Base-by-base conservation (phyloP, 1,139 yeast genomes). In the Suhomyces atakaporum region DNA sequence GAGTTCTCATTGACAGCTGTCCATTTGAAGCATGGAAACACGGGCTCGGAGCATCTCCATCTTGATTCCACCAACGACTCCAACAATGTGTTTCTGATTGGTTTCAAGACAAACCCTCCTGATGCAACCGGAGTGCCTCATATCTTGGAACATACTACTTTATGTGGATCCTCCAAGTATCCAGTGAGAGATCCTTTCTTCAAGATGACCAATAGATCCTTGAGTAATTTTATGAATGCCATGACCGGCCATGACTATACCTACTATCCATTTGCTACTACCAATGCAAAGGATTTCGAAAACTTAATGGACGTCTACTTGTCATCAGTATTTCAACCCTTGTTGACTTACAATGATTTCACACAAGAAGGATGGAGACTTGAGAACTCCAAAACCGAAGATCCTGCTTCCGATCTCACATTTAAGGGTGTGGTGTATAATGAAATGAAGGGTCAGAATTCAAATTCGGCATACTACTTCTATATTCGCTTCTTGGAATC, bases 161-260 rank as follows among this genome's bases (percentile, higher is more conserved):
- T 92, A 25, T 92, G 98, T 65, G 99, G 98, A 3, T 87, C 96
- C 1, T 69, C 75, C 41, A 85, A 84, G 56, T 92, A 78, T 58
- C 97, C 97, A 0, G 97, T 92, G 2, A 73, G 97, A 49, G 98
- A 92, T 61, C 98, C 99, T 3, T 92, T 92, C 61, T 94, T 92
- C 74, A 90, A 92, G 60, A 92, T 92, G 98, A 71, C 92, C 40
- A 92, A 90, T 56, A 68, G 97, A 49, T 75, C 76, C 2, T 67
- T 92, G 52, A 83, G 97, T 26, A 92, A 88, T 59, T 92, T 89
- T 62, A 92, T 92, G 99, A 92, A 92, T 58, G 99, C 99, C 10
- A 87, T 92, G 96, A 92, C 99, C 0, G 98, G 96, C 12, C 90
- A 86, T 49, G 97, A 92, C 60, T 89, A 88, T 54, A 92, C 98